These are phyloP conservation scores for Vinca minor DNA, from an alignment of 257 asterid genomes.

Conservation along the genomic window DNA sequence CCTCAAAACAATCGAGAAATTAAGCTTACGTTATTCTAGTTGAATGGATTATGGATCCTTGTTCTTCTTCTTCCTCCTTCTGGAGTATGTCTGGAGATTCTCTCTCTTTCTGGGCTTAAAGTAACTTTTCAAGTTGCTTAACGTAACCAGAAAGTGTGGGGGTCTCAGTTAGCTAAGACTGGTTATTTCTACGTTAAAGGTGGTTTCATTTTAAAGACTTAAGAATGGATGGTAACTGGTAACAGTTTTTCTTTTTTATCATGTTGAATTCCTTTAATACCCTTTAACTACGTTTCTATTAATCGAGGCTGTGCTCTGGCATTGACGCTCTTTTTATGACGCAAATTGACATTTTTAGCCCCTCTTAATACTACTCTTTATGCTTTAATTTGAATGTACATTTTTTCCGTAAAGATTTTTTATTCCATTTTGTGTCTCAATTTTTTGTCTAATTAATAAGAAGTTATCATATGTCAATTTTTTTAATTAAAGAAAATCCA, in stretches of 20 bases:
- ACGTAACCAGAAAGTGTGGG: neutral
- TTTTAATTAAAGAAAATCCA: too few relatives aligned
- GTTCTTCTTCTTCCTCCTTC: neutral
- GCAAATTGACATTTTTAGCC: constrained; percentile 9
- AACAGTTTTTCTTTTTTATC: neutral
- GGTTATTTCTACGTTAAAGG: neutral
- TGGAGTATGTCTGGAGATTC: neutral
- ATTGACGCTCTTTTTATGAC: neutral
- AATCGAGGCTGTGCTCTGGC: too few relatives aligned
- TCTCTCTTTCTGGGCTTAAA: neutral
- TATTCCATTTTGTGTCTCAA: too few relatives aligned
- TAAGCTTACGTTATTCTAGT: constrained; percentile 13
- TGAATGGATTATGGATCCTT: neutral
- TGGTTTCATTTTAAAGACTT: neutral
- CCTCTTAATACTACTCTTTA: neutral
- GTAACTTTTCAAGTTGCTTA: neutral
- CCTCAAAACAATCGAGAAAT: neutral
- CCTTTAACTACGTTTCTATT: neutral
- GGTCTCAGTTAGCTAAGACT: neutral
- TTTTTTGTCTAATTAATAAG: too few relatives aligned
- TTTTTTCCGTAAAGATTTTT: too few relatives aligned
- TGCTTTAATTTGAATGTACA: too few relatives aligned
- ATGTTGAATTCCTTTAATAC: constrained; percentile 9
- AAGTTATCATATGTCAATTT: too few relatives aligned
- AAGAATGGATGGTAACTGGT: neutral